Conservation (phyloP, 2,329 filamentous ascomycete genomes). For the Dothideomycetes sp. region DNA sequence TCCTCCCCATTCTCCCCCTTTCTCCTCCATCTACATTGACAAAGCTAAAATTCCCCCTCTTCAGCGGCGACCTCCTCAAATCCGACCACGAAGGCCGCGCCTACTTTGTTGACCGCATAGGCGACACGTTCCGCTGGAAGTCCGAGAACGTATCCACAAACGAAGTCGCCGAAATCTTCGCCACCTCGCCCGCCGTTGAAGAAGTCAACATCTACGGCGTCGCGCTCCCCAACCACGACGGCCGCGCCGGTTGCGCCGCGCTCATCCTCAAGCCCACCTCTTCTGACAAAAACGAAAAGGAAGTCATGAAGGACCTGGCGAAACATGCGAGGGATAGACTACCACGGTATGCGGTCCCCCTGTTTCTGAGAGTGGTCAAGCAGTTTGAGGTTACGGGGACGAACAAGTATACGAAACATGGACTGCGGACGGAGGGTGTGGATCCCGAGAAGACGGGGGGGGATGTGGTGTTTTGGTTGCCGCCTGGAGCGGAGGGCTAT, state of each 20-base stretch:
- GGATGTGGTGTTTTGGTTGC: conserved; percentile 56
- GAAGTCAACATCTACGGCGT: conserved; percentile 88
- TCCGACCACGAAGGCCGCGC: conserved; percentile 58
- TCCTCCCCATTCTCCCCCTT: too few relatives aligned
- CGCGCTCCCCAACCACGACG: conserved; percentile 67
- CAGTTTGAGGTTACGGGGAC: conserved; percentile 64
- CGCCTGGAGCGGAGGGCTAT: conserved; percentile 47
- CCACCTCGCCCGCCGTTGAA: conserved; percentile 51
- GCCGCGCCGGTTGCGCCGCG: conserved; percentile 71
- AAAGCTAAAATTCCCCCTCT: too few relatives aligned
- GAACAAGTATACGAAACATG: conserved; percentile 78
- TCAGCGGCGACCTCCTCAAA: conserved; percentile 73
- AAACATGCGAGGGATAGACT: conserved; percentile 46
- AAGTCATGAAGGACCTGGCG: conserved; percentile 48
- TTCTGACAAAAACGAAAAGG: conserved; percentile 27
- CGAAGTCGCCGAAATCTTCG: conserved; percentile 69
- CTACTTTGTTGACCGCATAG: conserved; percentile 73
- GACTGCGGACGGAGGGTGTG: conserved; percentile 61
- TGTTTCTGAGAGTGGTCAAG: conserved; percentile 61
- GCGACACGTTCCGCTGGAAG: conserved; percentile 73
- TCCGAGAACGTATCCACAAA: conserved; percentile 35
- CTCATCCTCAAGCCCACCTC: conserved; percentile 43
- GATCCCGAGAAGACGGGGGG: conserved; percentile 45
- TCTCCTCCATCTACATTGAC: too few relatives aligned
- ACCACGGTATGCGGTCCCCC: conserved; percentile 63